Conservation (phyloP, 148 eudicot species). For the Linanthus parryae region DNA sequence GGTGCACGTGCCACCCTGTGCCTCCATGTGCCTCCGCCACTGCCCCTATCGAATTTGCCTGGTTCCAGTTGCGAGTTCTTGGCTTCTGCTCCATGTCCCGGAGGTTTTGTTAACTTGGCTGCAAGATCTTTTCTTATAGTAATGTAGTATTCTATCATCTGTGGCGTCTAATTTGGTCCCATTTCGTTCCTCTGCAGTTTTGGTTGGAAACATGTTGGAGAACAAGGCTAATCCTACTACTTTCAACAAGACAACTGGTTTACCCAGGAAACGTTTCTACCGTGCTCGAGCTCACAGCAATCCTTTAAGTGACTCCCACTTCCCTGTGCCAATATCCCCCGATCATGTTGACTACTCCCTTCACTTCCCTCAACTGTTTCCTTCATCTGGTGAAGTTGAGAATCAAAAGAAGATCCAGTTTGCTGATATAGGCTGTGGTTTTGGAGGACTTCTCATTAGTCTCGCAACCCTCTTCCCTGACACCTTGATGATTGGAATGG, state of each 20-base stretch:
- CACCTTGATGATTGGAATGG: conserved; percentile 94
- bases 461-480: conserved; percentile 75
- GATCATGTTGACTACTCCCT: conserved; percentile 60
- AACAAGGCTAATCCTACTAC: conserved; percentile 40
- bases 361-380: conserved; percentile 55
- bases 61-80: too few relatives aligned
- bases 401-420: conserved; percentile 53
- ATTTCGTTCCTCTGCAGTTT: too few relatives aligned
- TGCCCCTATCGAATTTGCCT: too few relatives aligned
- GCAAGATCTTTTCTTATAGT: too few relatives aligned
- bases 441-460: conserved; percentile 84
- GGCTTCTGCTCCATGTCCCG: too few relatives aligned
- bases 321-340: conserved; percentile 82
- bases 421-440: conserved; percentile 96
- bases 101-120: too few relatives aligned
- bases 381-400: conserved; percentile 22
- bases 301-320: conserved; percentile 91
- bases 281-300: conserved; percentile 96
- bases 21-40: too few relatives aligned
- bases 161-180: too few relatives aligned
- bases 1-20: too few relatives aligned
- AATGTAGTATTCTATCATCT: too few relatives aligned
- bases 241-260: conserved; percentile 62
- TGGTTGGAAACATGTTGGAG: conserved; percentile 42
- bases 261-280: conserved; percentile 88